A percentile compares a stretch with the other conserved stretches of the same genome.
These are phyloP conservation scores for Paxillus involutus DNA, from an alignment of 768 basidiomycete species.

Conservation along the genomic window DNA sequence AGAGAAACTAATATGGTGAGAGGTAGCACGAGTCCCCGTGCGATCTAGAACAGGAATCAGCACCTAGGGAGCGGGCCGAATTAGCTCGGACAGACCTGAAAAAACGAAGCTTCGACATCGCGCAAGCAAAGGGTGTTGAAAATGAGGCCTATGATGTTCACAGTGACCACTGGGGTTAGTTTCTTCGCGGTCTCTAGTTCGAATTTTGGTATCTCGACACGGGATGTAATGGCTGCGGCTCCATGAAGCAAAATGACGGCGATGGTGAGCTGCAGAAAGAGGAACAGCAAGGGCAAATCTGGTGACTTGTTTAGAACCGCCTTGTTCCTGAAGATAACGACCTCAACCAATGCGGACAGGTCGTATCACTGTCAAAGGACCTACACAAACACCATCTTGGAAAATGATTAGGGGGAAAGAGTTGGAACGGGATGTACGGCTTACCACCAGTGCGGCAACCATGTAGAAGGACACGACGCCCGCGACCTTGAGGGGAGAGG, in stretches of 20 bases:
- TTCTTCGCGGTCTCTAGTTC: conserved; percentile 55
- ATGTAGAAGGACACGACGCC: conserved; percentile 81
- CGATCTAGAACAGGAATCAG: conserved; percentile 52
- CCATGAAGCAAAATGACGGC: conserved; percentile 65
- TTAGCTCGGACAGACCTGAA: conserved; percentile 50
- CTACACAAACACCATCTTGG: conserved; percentile 52
- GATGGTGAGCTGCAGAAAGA: conserved; percentile 65
- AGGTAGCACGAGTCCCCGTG: conserved; percentile 80
- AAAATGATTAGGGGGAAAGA: background rate
- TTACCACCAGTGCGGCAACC: conserved; percentile 68
- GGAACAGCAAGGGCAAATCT: conserved; percentile 65
- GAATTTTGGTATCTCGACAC: conserved; percentile 57
- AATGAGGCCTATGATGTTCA: conserved; percentile 73
- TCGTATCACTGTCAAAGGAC: conserved; percentile 5
- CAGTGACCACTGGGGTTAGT: conserved; percentile 59
- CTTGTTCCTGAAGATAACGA: conserved; percentile 57
- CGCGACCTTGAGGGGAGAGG: conserved; percentile 49
- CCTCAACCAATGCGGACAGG: background rate
- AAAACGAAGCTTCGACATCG: conserved; percentile 79
- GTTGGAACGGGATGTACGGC: conserved; percentile 27
- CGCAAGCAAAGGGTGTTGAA: conserved; percentile 81
- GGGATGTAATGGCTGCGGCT: conserved; percentile 45
- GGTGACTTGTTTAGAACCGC: conserved; percentile 68
- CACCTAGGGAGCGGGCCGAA: background rate
- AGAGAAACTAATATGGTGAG: conserved; percentile 78